A percentile compares a stretch with the other conserved stretches of the same genome.
Evolutionary conservation across 257 asterid genomes (phyloP).

Genomic region (Mitragyna speciosa): DNA sequence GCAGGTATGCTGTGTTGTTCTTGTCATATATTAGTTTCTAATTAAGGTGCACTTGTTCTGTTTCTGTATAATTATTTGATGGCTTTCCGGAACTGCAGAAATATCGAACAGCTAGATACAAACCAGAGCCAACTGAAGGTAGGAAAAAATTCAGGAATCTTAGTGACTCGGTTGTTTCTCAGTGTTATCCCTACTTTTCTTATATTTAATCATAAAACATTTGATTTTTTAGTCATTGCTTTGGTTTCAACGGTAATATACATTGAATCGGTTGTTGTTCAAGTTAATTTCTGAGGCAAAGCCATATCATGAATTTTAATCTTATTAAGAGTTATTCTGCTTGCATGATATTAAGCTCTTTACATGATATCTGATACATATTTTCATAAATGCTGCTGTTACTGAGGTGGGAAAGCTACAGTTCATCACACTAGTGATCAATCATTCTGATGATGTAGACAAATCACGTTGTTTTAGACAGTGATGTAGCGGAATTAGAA

Average conservation of each 20-base stretch:
- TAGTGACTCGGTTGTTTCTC: conserved; percentile 14
- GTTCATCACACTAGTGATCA: neutral
- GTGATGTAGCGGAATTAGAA: neutral
- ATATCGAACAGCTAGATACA: conserved; percentile 87
- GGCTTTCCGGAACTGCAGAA: conserved; percentile 56
- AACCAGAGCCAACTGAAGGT: conserved; percentile 87
- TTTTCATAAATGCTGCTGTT: neutral
- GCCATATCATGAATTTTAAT: neutral
- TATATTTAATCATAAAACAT: neutral
- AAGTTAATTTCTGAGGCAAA: neutral
- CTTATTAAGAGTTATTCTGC: neutral
- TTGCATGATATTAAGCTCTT: neutral
- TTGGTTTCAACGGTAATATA: conserved; percentile 4
- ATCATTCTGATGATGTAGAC: neutral
- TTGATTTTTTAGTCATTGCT: neutral
- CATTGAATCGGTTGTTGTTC: no score
- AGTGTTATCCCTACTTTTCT: neutral
- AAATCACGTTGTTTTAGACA: neutral
- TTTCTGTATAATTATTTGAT: conserved; percentile 14
- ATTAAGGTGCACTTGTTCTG: conserved; percentile 19
- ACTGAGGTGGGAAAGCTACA: neutral
- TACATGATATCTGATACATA: neutral
- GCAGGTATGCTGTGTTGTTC: conserved; percentile 47
- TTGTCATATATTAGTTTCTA: conserved; percentile 11
- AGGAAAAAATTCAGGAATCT: conserved; percentile 15